Base-by-base conservation (phyloP, 495 filamentous ascomycete genomes). In the Daldinia loculata region DNA sequence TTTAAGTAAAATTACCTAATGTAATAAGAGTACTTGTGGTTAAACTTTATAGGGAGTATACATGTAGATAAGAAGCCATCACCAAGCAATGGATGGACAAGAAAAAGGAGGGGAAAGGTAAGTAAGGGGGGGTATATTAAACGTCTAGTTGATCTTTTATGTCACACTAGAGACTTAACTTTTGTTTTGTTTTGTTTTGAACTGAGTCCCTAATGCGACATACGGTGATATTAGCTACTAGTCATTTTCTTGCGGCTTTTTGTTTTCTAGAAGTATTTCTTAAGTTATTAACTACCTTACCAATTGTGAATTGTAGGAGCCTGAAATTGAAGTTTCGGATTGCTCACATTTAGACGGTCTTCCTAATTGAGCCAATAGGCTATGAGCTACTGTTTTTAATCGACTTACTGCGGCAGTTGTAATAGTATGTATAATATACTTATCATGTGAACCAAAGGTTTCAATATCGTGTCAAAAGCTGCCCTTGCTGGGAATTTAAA, bases 31-130 rank as follows among this genome's bases (percentile, higher is more conserved):
- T 24, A 24, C 48, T 26, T 14, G 2, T 29, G 3, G 12, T 32
- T 27, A 8, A 29, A 53, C 26, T 3, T 57, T 26, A 59, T 51
- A 57, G 14, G 55, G 8, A 5, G 43, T 36, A 39, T 39, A n/a
- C n/a, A n/a, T n/a, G n/a, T n/a, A 50, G 56, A 67, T 53, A 55
- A 66, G 56, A 30, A 5, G 30, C n/a, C 17, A 6, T 32, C 7
- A 17, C 17, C 11, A 64, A 26, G 61, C 7, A 34, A 53, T 19
- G 4, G 9, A 43, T 43, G 14, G 19, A 45, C 29, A 56, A 15
- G 26, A 30, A 24, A 36, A 36, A 38, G 17, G n/a, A 14, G 32
- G 53, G 53, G 30, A 36, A 14, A 57, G 17, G 0, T 5, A 32
- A 56, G 3, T 19, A 19, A 56, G 12, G 19, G 24, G 24, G 24